Evolutionary conservation across 345 rosid genomes (phyloP), one percentile per base, ranked within the genome.

Genomic region (Iberis pinnata): DNA sequence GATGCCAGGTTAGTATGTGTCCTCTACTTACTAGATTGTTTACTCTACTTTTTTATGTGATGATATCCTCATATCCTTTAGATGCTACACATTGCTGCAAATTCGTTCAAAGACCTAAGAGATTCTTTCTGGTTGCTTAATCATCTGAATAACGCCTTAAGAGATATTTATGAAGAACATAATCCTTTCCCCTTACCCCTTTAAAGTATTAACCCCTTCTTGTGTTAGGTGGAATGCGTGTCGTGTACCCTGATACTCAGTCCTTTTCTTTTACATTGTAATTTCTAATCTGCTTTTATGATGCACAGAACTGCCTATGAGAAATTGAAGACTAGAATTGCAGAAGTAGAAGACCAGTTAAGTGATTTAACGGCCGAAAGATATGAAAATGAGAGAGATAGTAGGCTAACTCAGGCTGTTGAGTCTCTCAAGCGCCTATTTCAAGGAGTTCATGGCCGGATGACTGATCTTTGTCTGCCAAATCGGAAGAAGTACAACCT

Each of bases 361-460:
- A 85, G 95, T 68, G 98, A 92, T 65, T 73, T 84, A 63, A 81
- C 76, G 61, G 98, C 98, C 56, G 96, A 88, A 65, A 80, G 93
- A 57, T 60, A 83, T 78, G 98, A 92, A 70, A 88, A 70, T 31
- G 95, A 92, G 82, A 77, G 96, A 67, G 98, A 88, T 75, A 78
- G 86, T 58, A 72, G 81, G 74, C 37, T 84, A 76, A 81, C 93
- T 63, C 81, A 92, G 73, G 89, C 98, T 43, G 95, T 92, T 65
- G 95, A 92, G 50, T 73, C 81, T 57, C 96, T 92, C 25, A 84
- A 83, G 70, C 88, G 96, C 56, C 78, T 92, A 22, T 88, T 81
- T 72, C 95, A 71, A 65, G 98, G 98, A 57, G 97, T 92, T 73
- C 93, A 83, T 71, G 98, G 98, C 59, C 95, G 97, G 50, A 86